These are phyloP conservation scores for Aspergillus tamarii DNA, from an alignment of 2,329 filamentous ascomycete species.

Conservation along the genomic window DNA sequence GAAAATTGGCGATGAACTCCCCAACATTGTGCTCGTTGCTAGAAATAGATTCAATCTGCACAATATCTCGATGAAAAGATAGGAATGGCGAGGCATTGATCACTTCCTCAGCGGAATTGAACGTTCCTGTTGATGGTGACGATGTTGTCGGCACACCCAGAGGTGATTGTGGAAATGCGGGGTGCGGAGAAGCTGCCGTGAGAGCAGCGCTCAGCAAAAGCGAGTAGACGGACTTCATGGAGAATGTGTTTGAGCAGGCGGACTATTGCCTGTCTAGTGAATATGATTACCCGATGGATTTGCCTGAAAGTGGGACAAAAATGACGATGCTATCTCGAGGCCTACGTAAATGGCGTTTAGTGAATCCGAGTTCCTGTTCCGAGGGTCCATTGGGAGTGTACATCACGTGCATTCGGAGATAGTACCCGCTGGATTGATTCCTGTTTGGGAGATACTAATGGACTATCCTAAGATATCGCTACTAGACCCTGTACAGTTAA, in stretches of 20 bases:
- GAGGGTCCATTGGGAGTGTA: background rate
- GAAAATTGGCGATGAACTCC: conserved; percentile 68
- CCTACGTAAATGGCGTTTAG: background rate
- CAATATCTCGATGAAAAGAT: conserved; percentile 73
- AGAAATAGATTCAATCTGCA: conserved; percentile 72
- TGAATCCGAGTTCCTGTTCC: background rate
- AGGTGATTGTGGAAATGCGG: conserved; percentile 27
- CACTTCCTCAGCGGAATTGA: conserved; percentile 34
- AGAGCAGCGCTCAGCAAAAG: conserved; percentile 23
- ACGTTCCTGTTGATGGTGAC: background rate
- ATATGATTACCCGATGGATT: background rate
- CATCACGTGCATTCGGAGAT: background rate
- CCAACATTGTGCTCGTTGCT: conserved; percentile 71
- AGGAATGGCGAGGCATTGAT: conserved; percentile 60
- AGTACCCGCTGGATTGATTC: too few relatives aligned
- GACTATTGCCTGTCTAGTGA: background rate
- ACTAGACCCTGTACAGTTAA: background rate
- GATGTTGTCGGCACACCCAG: background rate
- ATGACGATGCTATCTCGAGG: background rate
- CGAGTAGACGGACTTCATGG: conserved; percentile 19
- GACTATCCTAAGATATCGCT: background rate
- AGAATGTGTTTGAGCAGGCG: background rate
- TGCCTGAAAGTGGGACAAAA: background rate
- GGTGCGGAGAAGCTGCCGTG: conserved; percentile 33
- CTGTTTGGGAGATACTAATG: too few relatives aligned